Conservation (phyloP, 176 grass and related monocot species). For the Avena insularis region DNA sequence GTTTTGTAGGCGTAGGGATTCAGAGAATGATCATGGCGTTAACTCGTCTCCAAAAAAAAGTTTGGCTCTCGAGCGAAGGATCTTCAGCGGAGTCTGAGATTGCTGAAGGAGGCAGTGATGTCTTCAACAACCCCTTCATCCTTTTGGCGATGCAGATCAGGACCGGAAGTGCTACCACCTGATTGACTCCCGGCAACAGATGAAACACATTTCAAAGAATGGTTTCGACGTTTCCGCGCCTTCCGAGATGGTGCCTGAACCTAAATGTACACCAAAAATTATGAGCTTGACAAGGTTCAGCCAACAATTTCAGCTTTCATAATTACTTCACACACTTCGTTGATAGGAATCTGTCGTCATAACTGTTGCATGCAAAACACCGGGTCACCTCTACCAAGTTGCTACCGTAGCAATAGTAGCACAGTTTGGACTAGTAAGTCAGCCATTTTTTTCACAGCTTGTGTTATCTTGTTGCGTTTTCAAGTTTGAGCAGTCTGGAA, state of each 20-base stretch:
- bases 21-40: neutral
- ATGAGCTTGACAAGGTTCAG: neutral
- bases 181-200: neutral
- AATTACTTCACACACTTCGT: neutral
- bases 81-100: constrained; percentile 25
- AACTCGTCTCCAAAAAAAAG: neutral
- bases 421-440: neutral
- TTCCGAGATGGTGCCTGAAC: constrained; percentile 18
- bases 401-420: neutral
- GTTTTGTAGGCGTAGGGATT: neutral
- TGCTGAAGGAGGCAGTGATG: constrained; percentile 6
- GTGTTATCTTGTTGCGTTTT: constrained; percentile 9
- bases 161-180: neutral
- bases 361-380: neutral
- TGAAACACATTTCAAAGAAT: neutral
- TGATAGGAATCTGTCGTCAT: neutral
- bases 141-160: neutral
- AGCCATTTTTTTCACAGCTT: neutral
- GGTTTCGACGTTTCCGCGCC: neutral
- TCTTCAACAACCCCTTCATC: constrained; percentile 10
- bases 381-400: neutral
- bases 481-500: constrained; percentile 14
- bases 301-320: neutral
- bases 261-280: constrained; percentile 1
- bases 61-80: neutral